A percentile compares a stretch with the other conserved stretches of the same genome.
phyloP scores from a whole-genome alignment of 1,284 basidiomycete genomes.

The Microbotryum saponariae region DNA sequence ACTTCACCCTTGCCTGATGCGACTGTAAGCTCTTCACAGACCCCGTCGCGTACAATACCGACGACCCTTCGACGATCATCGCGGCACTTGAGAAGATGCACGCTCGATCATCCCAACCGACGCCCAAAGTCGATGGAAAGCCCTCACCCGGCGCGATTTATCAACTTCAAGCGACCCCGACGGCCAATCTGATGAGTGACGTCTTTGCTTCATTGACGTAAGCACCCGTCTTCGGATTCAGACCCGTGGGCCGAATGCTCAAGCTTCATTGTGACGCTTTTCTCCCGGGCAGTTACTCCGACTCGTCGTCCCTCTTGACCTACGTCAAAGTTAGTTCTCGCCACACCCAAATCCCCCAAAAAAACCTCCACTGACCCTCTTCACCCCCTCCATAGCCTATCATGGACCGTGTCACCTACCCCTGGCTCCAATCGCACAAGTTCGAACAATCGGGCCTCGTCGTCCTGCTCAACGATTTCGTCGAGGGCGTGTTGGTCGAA shows the following conservation, averaged over 20 bases:
- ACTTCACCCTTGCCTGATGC: neutral
- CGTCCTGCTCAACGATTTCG: constrained; percentile 19
- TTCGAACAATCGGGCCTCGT: constrained; percentile 18
- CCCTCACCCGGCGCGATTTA: constrained; percentile 18
- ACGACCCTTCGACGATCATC: constrained; percentile 15
- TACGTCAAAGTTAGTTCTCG: constrained; percentile 12
- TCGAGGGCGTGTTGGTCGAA: constrained; percentile 21
- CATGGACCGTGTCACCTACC: constrained; percentile 17
- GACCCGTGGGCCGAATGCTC: neutral
- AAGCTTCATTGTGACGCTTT: neutral
- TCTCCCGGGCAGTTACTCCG: constrained; percentile 7
- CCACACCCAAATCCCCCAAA: neutral
- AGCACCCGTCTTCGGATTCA: neutral
- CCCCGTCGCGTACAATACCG: constrained; percentile 16
- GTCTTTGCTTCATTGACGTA: constrained; percentile 11
- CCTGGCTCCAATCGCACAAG: constrained; percentile 8
- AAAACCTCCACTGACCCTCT: neutral
- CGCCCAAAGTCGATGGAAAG: neutral
- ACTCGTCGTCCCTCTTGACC: constrained; percentile 15
- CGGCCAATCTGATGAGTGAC: constrained; percentile 12
- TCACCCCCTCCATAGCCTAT: neutral
- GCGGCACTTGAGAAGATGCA: constrained; percentile 8
- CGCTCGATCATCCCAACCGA: constrained; percentile 5
- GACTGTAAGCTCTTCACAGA: neutral
- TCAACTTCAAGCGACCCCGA: constrained; percentile 22